Evolutionary conservation across 2,329 filamentous ascomycete species (phyloP).

Genomic region (Paraconiothyrium sp.): DNA sequence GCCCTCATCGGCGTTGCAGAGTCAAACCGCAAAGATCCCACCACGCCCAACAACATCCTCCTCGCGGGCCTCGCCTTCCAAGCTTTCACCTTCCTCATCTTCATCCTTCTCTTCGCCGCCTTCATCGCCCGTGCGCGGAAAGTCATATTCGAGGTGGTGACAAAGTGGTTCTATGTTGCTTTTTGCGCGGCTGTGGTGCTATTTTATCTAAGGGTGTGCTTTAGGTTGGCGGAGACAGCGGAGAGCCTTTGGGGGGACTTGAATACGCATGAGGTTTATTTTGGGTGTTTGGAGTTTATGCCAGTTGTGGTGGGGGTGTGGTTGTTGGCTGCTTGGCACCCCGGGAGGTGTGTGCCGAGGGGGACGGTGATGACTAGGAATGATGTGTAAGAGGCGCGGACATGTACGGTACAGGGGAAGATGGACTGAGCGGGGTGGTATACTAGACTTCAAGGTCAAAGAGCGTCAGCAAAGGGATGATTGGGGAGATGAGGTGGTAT

Average conservation of each 20-base stretch:
- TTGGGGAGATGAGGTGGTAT: not conserved
- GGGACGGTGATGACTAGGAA: not conserved
- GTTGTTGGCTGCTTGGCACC: slow-evolving; percentile 58
- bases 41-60: slow-evolving; percentile 64
- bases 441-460: no score
- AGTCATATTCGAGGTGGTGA: slow-evolving; percentile 38
- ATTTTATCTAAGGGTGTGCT: slow-evolving; percentile 63
- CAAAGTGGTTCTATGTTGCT: slow-evolving; percentile 54
- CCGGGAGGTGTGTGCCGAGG: slow-evolving; percentile 49
- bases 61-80: slow-evolving; percentile 66
- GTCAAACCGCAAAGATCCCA: slow-evolving; percentile 61
- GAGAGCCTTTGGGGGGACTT: slow-evolving; percentile 59
- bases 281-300: slow-evolving; percentile 64
- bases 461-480: no score
- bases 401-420: no score
- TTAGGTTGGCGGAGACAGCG: slow-evolving; percentile 64
- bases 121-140: slow-evolving; percentile 54
- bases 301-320: slow-evolving; percentile 62
- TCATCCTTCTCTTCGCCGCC: slow-evolving; percentile 55
- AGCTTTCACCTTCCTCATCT: slow-evolving; percentile 61
- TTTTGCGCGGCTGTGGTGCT: slow-evolving; percentile 59
- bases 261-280: slow-evolving; percentile 62
- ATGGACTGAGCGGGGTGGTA: no score
- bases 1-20: slow-evolving; percentile 62
- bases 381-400: not conserved